phyloP scores from a whole-genome alignment of 164 flowering plant genomes.

The Vitis vinifera region ASM3070453v1 NC_081811.1:8664001-8664500 shows the following conservation, averaged over 20 bases:
- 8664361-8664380: background rate
- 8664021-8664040: too few species aligned
- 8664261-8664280: conserved; percentile 36
- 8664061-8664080: too few species aligned
- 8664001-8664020: too few species aligned
- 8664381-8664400: conserved; percentile 4
- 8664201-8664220: too few species aligned
- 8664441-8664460: conserved; percentile 47
- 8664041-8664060: too few species aligned
- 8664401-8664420: conserved; percentile 42
- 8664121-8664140: too few species aligned
- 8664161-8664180: too few species aligned
- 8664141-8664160: too few species aligned
- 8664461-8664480: conserved; percentile 42
- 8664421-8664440: conserved; percentile 54
- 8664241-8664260: conserved; percentile 36
- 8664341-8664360: background rate
- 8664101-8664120: too few species aligned
- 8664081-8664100: too few species aligned
- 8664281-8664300: conserved; percentile 22
- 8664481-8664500: conserved; percentile 56
- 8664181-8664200: too few species aligned
- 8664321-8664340: background rate
- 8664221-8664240: background rate
- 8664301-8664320: conserved; percentile 24